Conservation (phyloP, 2,329 filamentous ascomycete genomes). For the Aspergillus brunneoviolaceus region DNA sequence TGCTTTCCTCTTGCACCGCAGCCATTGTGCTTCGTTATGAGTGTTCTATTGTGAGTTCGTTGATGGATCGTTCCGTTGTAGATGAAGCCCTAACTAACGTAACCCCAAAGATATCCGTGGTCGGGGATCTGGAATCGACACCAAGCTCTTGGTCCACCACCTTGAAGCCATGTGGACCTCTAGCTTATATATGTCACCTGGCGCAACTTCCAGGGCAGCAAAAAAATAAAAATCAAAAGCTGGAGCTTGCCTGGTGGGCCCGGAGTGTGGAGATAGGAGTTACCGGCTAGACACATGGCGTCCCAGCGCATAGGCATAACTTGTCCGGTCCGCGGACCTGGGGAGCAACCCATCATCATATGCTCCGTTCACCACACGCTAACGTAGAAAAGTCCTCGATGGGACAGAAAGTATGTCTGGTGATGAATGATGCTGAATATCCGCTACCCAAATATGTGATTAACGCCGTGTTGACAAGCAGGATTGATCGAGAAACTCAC, state of each 20-base stretch:
- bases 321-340: background rate
- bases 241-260: background rate
- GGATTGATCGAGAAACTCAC: background rate
- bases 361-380: background rate
- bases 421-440: no score
- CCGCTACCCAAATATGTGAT: no score
- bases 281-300: background rate
- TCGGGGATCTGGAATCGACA: background rate
- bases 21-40: background rate
- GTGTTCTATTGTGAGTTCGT: no score
- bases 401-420: no score
- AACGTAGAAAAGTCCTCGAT: background rate
- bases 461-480: no score
- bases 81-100: no score
- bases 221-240: background rate
- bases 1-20: background rate
- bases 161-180: background rate
- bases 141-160: background rate
- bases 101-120: background rate
- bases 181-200: background rate
- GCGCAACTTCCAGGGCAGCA: background rate
- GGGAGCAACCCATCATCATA: background rate
- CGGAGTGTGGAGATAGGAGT: background rate
- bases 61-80: no score
- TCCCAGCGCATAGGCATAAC: background rate